Evolutionary conservation across 805 yeast genomes (phyloP), one percentile per base, ranked within the genome.

Genomic region (Kluyveromyces siamensis): DNA sequence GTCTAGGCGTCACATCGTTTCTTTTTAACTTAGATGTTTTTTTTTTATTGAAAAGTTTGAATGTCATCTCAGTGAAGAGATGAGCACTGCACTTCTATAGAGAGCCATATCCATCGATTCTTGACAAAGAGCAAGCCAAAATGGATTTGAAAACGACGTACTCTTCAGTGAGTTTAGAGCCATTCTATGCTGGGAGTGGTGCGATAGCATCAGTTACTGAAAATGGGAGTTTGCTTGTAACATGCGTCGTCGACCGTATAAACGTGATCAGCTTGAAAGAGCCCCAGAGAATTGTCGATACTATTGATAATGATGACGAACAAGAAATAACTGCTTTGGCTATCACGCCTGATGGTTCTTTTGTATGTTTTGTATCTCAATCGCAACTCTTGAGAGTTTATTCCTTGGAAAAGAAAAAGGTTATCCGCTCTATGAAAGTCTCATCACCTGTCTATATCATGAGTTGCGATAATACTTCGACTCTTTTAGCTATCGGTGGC

Each of bases 401-500:
- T 51, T 61, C 71, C 40, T 53, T 70, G 6, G 55, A 62, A 9
- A 45, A 56, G 2, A 63, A 66, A 10, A 61, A 68, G 39, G 60
- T 80, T 48, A 61, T 71, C 49, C 80, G 79, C 59, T 69, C 72
- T 14, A 74, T 76, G 68, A 83, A 78, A 61, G 62, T 85, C 41
- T 70, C 87, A 2, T 83, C 96, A 1, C 96, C 97, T 1, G 84
- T 87, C 1, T 87, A 86, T 64, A 83, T 88, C 10, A 75, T 88
- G 41, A 73, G 84, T 10, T 79, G 78, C 19, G 99, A 93, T 65
- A 63, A 77, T 2, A 87, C 97, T 0, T 83, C 95, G 2, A 81
- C 96, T 2, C 71, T 93, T 37, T 79, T 90, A 59, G 95, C 96
- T 17, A 82, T 93, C 60, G 99, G 99, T 38, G 89, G 95, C 43